Conservation (phyloP, 768 basidiomycete genomes). For the Termitomyces sp. region DNA sequence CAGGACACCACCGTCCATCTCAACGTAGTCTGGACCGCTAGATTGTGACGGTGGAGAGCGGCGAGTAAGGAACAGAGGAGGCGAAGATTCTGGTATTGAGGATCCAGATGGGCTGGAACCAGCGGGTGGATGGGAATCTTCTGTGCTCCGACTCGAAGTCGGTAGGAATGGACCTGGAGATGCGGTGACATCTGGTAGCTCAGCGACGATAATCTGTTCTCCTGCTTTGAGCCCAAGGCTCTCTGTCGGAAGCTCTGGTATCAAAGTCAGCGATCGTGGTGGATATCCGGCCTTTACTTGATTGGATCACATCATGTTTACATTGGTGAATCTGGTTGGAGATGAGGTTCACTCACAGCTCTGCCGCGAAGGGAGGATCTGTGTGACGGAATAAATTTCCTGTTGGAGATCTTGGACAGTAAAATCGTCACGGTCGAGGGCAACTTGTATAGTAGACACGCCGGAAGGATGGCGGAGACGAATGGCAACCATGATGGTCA, state of each 20-base stretch:
- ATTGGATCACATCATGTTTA: background rate
- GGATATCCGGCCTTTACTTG: conserved; percentile 85
- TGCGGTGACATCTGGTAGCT: conserved; percentile 20
- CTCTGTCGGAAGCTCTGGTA: conserved; percentile 70
- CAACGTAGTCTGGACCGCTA: conserved; percentile 52
- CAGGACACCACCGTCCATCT: conserved; percentile 58
- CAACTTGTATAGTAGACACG: conserved; percentile 69
- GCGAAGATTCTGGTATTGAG: background rate
- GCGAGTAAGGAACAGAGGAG: background rate
- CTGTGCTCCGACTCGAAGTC: background rate
- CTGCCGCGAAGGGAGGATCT: conserved; percentile 74
- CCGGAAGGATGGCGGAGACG: conserved; percentile 86
- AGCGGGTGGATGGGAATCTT: conserved; percentile 13
- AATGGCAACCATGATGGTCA: conserved; percentile 54
- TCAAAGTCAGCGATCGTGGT: conserved; percentile 62
- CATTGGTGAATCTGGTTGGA: background rate
- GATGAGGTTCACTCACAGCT: conserved; percentile 48
- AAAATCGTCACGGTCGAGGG: conserved; percentile 43
- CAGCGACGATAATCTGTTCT: conserved; percentile 83
- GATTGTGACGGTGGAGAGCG: conserved; percentile 9
- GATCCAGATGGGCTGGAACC: background rate
- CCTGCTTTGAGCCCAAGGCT: conserved; percentile 73
- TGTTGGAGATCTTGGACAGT: conserved; percentile 76
- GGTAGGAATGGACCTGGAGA: conserved; percentile 15
- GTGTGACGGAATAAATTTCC: conserved; percentile 57